phyloP scores from a whole-genome alignment of 1,284 basidiomycete genomes.

The Ganoderma sinense region DNA sequence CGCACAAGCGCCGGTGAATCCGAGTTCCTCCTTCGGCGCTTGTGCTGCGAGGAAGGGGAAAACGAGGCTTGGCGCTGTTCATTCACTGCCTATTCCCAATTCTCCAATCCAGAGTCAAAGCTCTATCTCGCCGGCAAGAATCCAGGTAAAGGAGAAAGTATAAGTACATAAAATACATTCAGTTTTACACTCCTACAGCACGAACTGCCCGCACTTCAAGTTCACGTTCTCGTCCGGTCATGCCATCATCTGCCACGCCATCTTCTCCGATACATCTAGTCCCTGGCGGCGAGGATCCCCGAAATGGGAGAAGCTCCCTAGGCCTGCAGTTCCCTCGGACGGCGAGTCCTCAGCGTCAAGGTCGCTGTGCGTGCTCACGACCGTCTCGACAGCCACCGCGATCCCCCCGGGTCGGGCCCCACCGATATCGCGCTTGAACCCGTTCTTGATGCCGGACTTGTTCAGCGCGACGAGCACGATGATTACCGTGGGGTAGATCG shows the following conservation, averaged over 20 bases:
- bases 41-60: no score
- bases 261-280: not conserved
- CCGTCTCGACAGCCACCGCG: not conserved
- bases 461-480: constrained; percentile 1
- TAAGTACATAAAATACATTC: no score
- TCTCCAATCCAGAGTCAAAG: no score
- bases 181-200: no score
- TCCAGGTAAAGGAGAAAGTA: no score
- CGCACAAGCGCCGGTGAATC: no score
- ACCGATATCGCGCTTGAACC: not conserved
- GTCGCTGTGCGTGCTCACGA: not conserved
- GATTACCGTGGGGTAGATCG: not conserved
- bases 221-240: no score
- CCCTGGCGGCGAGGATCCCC: not conserved
- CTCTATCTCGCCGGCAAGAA: no score
- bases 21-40: no score
- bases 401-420: not conserved
- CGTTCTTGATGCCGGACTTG: not conserved
- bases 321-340: not conserved
- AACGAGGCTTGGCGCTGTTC: no score
- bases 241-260: not conserved
- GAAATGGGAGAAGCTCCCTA: not conserved
- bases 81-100: no score
- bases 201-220: no score
- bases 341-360: not conserved